A percentile compares a stretch with the other conserved stretches of the same genome.
Evolutionary conservation across 345 rosid genomes (phyloP).

Genomic region (Atalantia buxifolia): DNA sequence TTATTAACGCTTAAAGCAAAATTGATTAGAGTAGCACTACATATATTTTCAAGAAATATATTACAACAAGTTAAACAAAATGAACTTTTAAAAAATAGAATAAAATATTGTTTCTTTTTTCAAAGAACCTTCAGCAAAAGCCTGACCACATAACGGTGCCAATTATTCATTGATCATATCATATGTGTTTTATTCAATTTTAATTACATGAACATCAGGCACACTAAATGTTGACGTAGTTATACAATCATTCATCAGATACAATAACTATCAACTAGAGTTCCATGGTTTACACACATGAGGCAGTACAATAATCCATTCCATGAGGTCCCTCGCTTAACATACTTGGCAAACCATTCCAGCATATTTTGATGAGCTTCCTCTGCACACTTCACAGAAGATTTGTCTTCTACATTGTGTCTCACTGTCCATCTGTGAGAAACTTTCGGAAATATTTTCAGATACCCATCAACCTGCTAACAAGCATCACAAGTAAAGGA

Average conservation of each 20-base stretch:
- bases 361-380: constrained; percentile 68
- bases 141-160: too few relatives aligned
- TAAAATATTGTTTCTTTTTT: too few relatives aligned
- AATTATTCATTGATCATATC: too few relatives aligned
- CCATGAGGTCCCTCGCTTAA: constrained; percentile 33
- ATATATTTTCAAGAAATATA: too few relatives aligned
- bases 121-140: too few relatives aligned
- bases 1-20: too few relatives aligned
- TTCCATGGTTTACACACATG: not conserved
- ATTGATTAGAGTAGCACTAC: too few relatives aligned
- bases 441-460: constrained; percentile 73
- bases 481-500: not conserved
- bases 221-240: too few relatives aligned
- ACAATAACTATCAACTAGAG: not conserved
- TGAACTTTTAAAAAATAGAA: too few relatives aligned
- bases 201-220: too few relatives aligned
- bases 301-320: not conserved
- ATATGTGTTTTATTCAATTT: too few relatives aligned
- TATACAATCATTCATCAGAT: not conserved
- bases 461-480: constrained; percentile 50
- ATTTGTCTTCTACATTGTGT: constrained; percentile 42
- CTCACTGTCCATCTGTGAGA: constrained; percentile 78
- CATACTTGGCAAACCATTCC: constrained; percentile 54
- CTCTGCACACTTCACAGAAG: constrained; percentile 46
- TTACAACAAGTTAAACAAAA: too few relatives aligned